phyloP scores from a whole-genome alignment of 306 rosid genomes.

The Coriaria nepalensis region DNA sequence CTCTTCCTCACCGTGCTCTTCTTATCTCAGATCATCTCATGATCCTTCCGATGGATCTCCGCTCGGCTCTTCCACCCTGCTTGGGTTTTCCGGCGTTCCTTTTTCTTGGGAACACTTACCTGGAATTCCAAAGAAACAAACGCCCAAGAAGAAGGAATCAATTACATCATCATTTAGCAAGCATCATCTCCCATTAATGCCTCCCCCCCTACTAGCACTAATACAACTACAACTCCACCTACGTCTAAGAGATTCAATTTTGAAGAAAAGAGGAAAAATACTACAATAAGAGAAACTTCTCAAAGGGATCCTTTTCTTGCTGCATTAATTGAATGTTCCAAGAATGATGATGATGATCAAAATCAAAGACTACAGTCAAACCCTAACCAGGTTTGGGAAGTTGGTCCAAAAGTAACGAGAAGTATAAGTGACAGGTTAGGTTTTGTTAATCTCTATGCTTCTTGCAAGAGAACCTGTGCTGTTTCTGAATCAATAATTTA shows the following conservation, averaged over 20 bases:
- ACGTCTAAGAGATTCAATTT: conserved; percentile 23
- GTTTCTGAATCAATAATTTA: conserved; percentile 58
- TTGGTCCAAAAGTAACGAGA: conserved; percentile 44
- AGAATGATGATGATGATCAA: conserved; percentile 24
- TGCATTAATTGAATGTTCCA: conserved; percentile 78
- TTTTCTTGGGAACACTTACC: conserved; percentile 97
- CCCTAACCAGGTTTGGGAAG: conserved; percentile 23
- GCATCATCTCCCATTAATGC: conserved; percentile 50
- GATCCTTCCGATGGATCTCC: conserved; percentile 30
- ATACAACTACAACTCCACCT: conserved; percentile 12
- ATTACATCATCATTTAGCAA: conserved; percentile 21
- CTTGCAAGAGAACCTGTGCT: conserved; percentile 66
- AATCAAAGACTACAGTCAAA: not conserved
- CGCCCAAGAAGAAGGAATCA: conserved; percentile 17
- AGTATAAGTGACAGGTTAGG: conserved; percentile 69
- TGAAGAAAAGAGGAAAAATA: conserved; percentile 17
- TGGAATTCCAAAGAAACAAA: conserved; percentile 77
- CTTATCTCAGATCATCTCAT: conserved; percentile 31
- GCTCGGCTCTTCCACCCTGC: conserved; percentile 31
- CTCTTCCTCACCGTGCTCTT: conserved; percentile 24
- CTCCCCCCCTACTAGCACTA: too few relatives aligned
- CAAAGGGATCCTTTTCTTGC: conserved; percentile 76
- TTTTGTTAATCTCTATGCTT: conserved; percentile 33
- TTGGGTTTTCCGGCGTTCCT: conserved; percentile 64
- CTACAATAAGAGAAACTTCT: conserved; percentile 1